Evolutionary conservation across 164 flowering plant species (phyloP).

Genomic region (Chloranthus sessilifolius): DNA sequence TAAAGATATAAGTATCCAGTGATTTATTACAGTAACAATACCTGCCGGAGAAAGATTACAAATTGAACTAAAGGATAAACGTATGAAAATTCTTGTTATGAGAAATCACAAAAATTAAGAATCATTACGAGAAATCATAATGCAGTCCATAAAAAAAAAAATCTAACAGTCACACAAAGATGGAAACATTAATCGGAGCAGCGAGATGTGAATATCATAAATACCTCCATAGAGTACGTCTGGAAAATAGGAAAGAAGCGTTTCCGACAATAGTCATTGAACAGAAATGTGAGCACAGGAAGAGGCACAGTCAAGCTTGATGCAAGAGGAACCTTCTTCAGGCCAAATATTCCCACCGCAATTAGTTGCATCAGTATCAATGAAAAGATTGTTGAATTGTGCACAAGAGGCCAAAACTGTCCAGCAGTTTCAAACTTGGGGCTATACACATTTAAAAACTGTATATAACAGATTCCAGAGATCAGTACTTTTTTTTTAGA

Average conservation of each 20-base stretch:
- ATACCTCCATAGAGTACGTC: slow-evolving; percentile 76
- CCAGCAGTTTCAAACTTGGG: slow-evolving; percentile 81
- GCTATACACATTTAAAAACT: slow-evolving; percentile 77
- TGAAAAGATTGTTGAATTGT: slow-evolving; percentile 66
- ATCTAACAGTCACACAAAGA: neutral
- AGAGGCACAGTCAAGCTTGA: slow-evolving; percentile 69
- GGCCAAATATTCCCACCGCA: slow-evolving; percentile 83
- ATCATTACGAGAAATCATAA: too few relatives aligned
- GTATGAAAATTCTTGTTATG: too few relatives aligned
- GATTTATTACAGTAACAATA: too few relatives aligned
- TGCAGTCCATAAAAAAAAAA: neutral
- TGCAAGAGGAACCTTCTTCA: slow-evolving; percentile 81
- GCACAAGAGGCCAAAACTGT: slow-evolving; percentile 86
- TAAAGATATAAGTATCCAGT: too few relatives aligned
- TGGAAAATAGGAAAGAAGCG: slow-evolving; percentile 72
- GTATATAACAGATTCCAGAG: slow-evolving; percentile 21
- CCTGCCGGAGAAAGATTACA: too few relatives aligned
- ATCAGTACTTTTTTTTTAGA: too few relatives aligned
- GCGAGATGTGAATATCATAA: slow-evolving; percentile 2
- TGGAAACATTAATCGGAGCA: neutral
- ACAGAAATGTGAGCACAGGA: slow-evolving; percentile 65
- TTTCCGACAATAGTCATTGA: slow-evolving; percentile 77
- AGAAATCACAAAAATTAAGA: too few relatives aligned
- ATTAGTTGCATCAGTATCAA: slow-evolving; percentile 77
- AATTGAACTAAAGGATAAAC: too few relatives aligned